Base-by-base conservation (phyloP, 2,329 filamentous ascomycete species). In the Fusarium pilosicola region DNA sequence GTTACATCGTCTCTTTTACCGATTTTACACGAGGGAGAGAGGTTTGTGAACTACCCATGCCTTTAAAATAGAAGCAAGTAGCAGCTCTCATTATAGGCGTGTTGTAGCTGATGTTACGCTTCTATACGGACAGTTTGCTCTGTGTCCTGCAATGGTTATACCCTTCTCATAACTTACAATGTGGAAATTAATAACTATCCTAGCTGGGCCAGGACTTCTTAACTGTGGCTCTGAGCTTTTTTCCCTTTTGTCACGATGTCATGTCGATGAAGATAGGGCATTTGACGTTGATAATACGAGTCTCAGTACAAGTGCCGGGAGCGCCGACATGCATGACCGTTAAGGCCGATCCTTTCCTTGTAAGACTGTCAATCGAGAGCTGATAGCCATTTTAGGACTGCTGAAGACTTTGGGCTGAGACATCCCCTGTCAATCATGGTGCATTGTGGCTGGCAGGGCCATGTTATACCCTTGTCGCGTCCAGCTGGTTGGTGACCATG, bases 261-360 rank as follows among this genome's bases (percentile, higher is more conserved):
- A 28, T 22, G 3, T 15, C 9, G 9, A 28, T 11, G 18, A 7
- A 3, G 0, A 22, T 3, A 0, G 6, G 5, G 2, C 22, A 28
- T 28, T 7, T 11, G 18, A 10, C 18, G 44, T 28, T 46, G 26
- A 28, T 13, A 22, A 28, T 3, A 22, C 18, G 11, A 46, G 13
- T 28, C 44, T 28, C 13, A 3, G 5, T 46, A 1, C 13, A 22
- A 24, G 41, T 7, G 41, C n/a, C n/a, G 41, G 44, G 13, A 46
- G 24, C 8, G 44, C 44, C 26, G 44, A 7, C 26, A 22, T 22
- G 24, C 26, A 46, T 22, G 13, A 28, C 18, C n/a, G n/a, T 22
- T 4, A 8, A 4, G 18, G 44, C 12, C 26, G 13, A 46, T 28
- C 24, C 5, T 28, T 28, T 46, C 18, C 44, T 5, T 11, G 1